Conservation (phyloP, 441 rosid species). For the Adansonia madagascariensis region DNA sequence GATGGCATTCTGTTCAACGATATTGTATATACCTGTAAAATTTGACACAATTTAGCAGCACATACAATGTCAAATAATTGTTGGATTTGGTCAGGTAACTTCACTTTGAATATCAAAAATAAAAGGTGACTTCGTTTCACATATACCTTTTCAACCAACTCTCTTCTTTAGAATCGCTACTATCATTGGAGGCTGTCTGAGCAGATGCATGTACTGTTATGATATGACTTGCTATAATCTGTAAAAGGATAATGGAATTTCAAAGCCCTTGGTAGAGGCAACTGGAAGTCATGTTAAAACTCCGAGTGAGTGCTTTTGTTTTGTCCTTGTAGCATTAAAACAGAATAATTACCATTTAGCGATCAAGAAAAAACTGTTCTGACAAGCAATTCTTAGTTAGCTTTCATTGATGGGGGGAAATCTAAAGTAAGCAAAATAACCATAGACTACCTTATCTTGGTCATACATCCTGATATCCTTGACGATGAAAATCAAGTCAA, state of each 20-base stretch:
- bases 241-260: constrained; percentile 31
- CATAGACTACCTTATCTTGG: constrained; percentile 75
- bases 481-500: constrained; percentile 93
- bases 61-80: constrained; percentile 14
- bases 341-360: not conserved
- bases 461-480: constrained; percentile 83
- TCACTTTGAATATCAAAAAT: not conserved
- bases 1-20: constrained; percentile 80
- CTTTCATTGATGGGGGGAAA: not conserved
- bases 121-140: not conserved
- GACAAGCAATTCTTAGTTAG: constrained; percentile 1
- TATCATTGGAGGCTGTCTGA: constrained; percentile 53
- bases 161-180: constrained; percentile 67
- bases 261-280: constrained; percentile 5
- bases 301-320: not conserved
- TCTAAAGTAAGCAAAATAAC: constrained; percentile 2
- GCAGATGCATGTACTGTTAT: constrained; percentile 97
- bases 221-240: constrained; percentile 92
- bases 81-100: constrained; percentile 19
- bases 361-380: not conserved
- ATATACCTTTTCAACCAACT: constrained; percentile 94
- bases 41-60: constrained; percentile 33
- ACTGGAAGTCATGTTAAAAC: not conserved
- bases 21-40: constrained; percentile 76
- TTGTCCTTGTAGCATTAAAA: constrained; percentile 10